These are phyloP conservation scores for Pneumocystis jirovecii DNA, from an alignment of 1,139 yeast species.

Conservation along the genomic window DNA sequence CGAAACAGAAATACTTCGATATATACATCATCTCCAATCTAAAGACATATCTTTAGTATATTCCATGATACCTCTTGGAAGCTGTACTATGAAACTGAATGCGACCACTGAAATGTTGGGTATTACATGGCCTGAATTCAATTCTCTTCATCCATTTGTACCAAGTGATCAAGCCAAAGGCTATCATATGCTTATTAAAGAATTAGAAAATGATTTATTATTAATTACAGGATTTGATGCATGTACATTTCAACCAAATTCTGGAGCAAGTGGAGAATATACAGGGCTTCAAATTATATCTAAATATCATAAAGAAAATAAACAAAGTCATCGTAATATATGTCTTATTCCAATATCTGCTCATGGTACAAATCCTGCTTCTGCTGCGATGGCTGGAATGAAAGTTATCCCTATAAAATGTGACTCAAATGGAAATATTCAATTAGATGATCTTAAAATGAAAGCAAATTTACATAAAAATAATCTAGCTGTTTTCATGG, in stretches of 20 bases:
- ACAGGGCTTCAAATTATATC: slow-evolving; percentile 81
- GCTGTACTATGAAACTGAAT: slow-evolving; percentile 94
- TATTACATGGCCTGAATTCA: slow-evolving; percentile 86
- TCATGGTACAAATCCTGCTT: slow-evolving; percentile 97
- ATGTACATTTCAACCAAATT: slow-evolving; percentile 86
- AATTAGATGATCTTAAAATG: slow-evolving; percentile 53
- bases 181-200: slow-evolving; percentile 55
- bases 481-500: slow-evolving; percentile 78
- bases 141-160: slow-evolving; percentile 78
- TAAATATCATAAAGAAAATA: slow-evolving; percentile 51
- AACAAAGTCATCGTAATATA: slow-evolving; percentile 61
- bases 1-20: slow-evolving; percentile 87
- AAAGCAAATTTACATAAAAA: slow-evolving; percentile 61
- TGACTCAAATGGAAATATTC: slow-evolving; percentile 69
- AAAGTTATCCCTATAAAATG: slow-evolving; percentile 90
- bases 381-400: slow-evolving; percentile 93
- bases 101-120: slow-evolving; percentile 93
- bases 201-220: slow-evolving; percentile 71
- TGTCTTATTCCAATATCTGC: slow-evolving; percentile 95
- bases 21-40: slow-evolving; percentile 68
- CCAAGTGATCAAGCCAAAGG: slow-evolving; percentile 81
- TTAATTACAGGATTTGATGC: slow-evolving; percentile 92
- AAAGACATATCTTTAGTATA: slow-evolving; percentile 87
- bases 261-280: slow-evolving; percentile 98
- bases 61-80: slow-evolving; percentile 93